Evolutionary conservation across 345 rosid species (phyloP), one percentile per base, ranked within the genome.

Genomic region (Mallotus nudiflorus): DNA sequence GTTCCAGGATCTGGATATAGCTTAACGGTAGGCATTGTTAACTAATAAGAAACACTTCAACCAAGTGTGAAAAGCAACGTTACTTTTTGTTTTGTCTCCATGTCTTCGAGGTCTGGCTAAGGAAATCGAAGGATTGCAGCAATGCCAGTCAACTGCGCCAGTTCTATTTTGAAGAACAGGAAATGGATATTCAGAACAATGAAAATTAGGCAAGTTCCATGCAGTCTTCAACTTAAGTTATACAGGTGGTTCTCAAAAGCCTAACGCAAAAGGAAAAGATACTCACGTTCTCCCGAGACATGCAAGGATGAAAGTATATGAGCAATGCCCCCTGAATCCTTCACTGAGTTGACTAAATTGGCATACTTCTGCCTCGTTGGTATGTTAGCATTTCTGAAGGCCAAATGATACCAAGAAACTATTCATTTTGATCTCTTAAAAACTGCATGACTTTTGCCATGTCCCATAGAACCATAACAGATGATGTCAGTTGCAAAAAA

Each of bases 101-200:
- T 85, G 84, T 94, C 98, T 70, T 94, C 97, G 9, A 94, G 87
- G 63, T 94, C 98, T 3, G 97, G 98, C 74, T 90, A 84, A 25
- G 97, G 97, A 80, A 94, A 94, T 61, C 97, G 81, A 15, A 94
- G 97, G 73, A 91, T 86, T 48, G 98, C 98, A 22, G 98, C 98
- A 60, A 94, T 78, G 65, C 98, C 96, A n/a, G n/a, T n/a, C n/a
- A n/a, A n/a, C n/a, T n/a, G n/a, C n/a, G n/a, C n/a, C n/a, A n/a
- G n/a, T n/a, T n/a, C n/a, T n/a, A n/a, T n/a, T n/a, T n/a, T n/a
- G n/a, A n/a, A n/a, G n/a, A n/a, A n/a, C n/a, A n/a, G n/a, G n/a
- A n/a, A n/a, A n/a, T n/a, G n/a, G n/a, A n/a, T n/a, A n/a, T n/a
- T n/a, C n/a, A n/a, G n/a, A n/a, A n/a, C n/a, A n/a, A n/a, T n/a